phyloP scores from a whole-genome alignment of 768 basidiomycete genomes.

The Calocera cornea region DNA sequence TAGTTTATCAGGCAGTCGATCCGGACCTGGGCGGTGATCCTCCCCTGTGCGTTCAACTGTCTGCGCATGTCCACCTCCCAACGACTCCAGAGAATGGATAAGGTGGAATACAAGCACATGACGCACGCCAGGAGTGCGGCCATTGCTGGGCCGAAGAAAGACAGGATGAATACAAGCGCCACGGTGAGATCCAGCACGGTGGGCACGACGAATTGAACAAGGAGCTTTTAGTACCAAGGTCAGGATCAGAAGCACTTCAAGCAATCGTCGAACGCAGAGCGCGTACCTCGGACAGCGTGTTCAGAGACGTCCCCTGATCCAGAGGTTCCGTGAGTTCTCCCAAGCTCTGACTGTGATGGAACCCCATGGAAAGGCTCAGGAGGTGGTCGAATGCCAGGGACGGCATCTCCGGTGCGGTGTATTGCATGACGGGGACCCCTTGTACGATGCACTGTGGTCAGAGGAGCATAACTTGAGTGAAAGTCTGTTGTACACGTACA shows the following conservation, averaged over 20 bases:
- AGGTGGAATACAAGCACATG: conserved; percentile 51
- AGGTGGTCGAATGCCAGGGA: conserved; percentile 74
- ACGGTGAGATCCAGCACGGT: conserved; percentile 67
- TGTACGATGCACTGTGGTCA: too few species aligned
- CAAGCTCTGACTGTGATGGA: conserved; percentile 70
- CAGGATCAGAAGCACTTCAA: too few species aligned
- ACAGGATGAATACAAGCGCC: conserved; percentile 50
- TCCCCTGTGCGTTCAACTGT: conserved; percentile 66
- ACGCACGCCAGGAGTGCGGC: conserved; percentile 57
- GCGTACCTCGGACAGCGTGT: conserved; percentile 55
- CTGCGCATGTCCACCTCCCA: conserved; percentile 57
- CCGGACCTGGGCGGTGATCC: conserved; percentile 69
- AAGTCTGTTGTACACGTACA: too few species aligned
- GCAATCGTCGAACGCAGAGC: too few species aligned
- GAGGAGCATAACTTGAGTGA: too few species aligned
- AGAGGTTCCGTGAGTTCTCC: conserved; percentile 74
- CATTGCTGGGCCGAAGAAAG: conserved; percentile 16
- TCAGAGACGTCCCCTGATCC: conserved; percentile 74
- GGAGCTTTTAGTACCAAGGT: conserved; percentile 36
- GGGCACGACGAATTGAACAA: conserved; percentile 70
- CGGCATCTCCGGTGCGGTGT: conserved; percentile 66
- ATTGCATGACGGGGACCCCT: conserved; percentile 82
- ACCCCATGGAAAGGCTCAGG: conserved; percentile 60
- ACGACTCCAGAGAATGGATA: conserved; percentile 40
- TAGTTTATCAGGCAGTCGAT: conserved; percentile 49